Evolutionary conservation across 306 rosid genomes (phyloP).

Genomic region (Lithocarpus polystachyus): DNA sequence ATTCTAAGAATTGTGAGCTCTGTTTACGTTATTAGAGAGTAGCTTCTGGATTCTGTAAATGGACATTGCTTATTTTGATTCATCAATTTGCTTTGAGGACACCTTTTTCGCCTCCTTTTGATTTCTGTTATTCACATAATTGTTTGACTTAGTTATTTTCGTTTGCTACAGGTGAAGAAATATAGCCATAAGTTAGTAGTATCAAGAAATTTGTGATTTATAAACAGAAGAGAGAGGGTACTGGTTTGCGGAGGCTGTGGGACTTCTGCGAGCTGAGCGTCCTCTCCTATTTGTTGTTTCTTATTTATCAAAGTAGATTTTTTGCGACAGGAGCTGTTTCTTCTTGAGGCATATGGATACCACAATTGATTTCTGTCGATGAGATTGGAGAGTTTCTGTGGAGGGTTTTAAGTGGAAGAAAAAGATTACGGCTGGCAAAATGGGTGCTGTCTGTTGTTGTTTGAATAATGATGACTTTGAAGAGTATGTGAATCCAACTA

Average conservation of each 20-base stretch:
- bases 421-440: slow-evolving; percentile 50
- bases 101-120: slow-evolving; percentile 8
- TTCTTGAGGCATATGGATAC: slow-evolving; percentile 24
- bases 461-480: slow-evolving; percentile 61
- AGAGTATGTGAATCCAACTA: slow-evolving; percentile 84
- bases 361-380: slow-evolving; percentile 21
- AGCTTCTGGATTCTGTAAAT: not conserved
- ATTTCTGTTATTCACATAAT: not conserved
- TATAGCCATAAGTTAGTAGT: slow-evolving; percentile 9
- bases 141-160: slow-evolving; percentile 21
- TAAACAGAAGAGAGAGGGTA: slow-evolving; percentile 57
- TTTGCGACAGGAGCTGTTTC: slow-evolving; percentile 25
- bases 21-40: slow-evolving; percentile 16
- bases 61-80: slow-evolving; percentile 11
- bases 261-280: slow-evolving; percentile 82
- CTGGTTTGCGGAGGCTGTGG: slow-evolving; percentile 58
- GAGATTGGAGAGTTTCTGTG: slow-evolving; percentile 33
- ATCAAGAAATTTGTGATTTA: slow-evolving; percentile 19
- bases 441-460: slow-evolving; percentile 98
- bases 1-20: slow-evolving; percentile 2
- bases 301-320: slow-evolving; percentile 12
- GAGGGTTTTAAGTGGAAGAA: slow-evolving; percentile 29
- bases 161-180: slow-evolving; percentile 48
- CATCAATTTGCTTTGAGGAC: slow-evolving; percentile 13
- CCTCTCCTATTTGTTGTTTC: slow-evolving; percentile 51